phyloP scores from a whole-genome alignment of 2,329 filamentous ascomycete species.

The Elsinoe arachidis region DNA sequence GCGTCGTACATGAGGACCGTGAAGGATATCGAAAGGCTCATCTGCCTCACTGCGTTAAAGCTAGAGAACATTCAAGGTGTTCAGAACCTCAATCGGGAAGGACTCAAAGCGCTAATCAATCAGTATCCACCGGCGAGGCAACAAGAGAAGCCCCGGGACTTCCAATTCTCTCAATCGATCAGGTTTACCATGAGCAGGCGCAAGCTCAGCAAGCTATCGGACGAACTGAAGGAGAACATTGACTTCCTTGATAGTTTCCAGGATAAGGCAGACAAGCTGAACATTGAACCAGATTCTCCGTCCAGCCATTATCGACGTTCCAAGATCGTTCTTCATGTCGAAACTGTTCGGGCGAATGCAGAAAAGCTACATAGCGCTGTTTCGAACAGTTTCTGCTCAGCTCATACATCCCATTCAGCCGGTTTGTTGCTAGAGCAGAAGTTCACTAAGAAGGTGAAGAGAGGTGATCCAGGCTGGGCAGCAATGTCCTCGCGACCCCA shows the following conservation, averaged over 20 bases:
- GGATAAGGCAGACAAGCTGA: neutral
- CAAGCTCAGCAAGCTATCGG: neutral
- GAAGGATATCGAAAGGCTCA: neutral
- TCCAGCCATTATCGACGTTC: neutral
- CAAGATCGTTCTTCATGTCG: neutral
- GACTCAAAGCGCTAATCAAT: neutral
- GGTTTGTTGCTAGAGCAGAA: neutral
- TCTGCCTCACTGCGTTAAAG: neutral
- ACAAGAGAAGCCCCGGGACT: neutral
- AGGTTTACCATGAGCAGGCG: neutral
- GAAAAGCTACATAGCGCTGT: neutral
- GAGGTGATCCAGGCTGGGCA: neutral
- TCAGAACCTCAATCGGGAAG: neutral
- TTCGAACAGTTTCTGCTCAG: neutral
- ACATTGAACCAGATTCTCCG: too few relatives aligned
- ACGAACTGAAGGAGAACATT: neutral
- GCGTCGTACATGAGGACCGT: too few relatives aligned
- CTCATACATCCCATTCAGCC: neutral
- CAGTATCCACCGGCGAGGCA: neutral
- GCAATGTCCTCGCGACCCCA: neutral
- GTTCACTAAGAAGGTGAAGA: neutral
- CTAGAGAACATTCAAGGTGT: neutral
- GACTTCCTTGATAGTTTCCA: neutral
- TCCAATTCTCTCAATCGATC: neutral
- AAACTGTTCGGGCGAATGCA: neutral